phyloP scores from a whole-genome alignment of 2,329 filamentous ascomycete species.

The Aquanectria penicillioides region DNA sequence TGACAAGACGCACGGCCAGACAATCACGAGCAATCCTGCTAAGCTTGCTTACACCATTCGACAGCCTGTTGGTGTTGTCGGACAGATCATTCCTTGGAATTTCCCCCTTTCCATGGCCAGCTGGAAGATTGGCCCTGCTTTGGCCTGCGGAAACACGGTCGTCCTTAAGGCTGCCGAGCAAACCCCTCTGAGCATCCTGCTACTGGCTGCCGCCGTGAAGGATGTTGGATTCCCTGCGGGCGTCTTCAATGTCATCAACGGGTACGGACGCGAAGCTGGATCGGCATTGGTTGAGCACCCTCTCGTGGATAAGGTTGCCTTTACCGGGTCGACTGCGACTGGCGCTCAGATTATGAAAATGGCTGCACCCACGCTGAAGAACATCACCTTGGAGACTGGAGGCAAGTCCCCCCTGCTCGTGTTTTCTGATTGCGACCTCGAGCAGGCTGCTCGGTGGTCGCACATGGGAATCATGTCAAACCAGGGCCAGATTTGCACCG shows the following conservation, averaged over 20 bases:
- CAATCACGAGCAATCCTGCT: constrained; percentile 77
- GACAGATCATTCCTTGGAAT: constrained; percentile 89
- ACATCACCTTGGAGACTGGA: constrained; percentile 72
- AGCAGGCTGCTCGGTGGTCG: constrained; percentile 78
- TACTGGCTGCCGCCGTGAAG: constrained; percentile 71
- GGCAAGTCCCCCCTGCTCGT: constrained; percentile 82
- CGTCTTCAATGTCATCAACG: constrained; percentile 79
- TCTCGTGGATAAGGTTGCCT: constrained; percentile 80
- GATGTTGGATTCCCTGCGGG: constrained; percentile 81
- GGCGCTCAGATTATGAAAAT: constrained; percentile 81
- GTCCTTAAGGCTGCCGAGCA: constrained; percentile 80
- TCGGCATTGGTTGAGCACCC: constrained; percentile 66
- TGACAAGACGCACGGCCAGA: constrained; percentile 86
- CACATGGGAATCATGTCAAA: constrained; percentile 73
- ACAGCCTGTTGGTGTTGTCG: constrained; percentile 72
- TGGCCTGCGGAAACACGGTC: constrained; percentile 76
- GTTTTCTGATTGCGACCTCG: constrained; percentile 78
- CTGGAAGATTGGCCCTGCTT: constrained; percentile 82
- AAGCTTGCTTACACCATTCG: constrained; percentile 81
- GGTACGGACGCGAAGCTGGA: constrained; percentile 79
- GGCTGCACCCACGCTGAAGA: constrained; percentile 69
- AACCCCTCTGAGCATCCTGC: constrained; percentile 75
- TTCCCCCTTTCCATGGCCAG: constrained; percentile 81
- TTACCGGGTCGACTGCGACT: constrained; percentile 78
- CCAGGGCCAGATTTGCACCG: constrained; percentile 73